Conservation (phyloP, 192 early-diverging fungal species). For the Gonapodya prolifera region DNA sequence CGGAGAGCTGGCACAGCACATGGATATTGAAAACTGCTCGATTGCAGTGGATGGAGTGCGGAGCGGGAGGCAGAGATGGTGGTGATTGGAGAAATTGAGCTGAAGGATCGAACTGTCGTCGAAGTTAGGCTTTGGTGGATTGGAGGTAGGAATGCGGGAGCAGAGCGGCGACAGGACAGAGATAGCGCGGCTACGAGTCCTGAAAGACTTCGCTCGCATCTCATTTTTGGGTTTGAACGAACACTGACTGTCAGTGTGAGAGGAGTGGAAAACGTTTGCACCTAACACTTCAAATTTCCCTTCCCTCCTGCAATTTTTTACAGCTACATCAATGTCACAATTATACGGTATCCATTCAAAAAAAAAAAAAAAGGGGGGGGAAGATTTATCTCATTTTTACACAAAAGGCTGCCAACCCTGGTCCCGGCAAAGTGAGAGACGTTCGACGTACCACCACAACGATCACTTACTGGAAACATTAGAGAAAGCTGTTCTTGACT, state of each 20-base stretch:
- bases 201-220: not conserved
- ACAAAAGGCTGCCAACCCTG: not conserved
- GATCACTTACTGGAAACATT: slow-evolving; percentile 30
- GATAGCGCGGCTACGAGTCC: not conserved
- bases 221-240: not conserved
- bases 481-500: slow-evolving; percentile 38
- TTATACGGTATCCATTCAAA: not conserved
- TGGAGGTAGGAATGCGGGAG: no score
- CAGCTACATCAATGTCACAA: not conserved
- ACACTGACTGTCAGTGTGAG: no score
- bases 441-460: not conserved
- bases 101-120: no score
- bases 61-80: no score
- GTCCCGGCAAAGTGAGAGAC: not conserved
- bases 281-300: not conserved
- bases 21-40: no score
- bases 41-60: no score
- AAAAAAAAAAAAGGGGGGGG: no score
- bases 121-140: no score
- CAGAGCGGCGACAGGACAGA: not conserved
- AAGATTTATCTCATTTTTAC: no score
- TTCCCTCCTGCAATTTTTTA: not conserved
- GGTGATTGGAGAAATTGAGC: no score
- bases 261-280: not conserved
- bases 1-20: not conserved